These are phyloP conservation scores for Scenedesmus sp. DNA, from an alignment of 163 green algal genomes.

Conservation along the genomic window DNA sequence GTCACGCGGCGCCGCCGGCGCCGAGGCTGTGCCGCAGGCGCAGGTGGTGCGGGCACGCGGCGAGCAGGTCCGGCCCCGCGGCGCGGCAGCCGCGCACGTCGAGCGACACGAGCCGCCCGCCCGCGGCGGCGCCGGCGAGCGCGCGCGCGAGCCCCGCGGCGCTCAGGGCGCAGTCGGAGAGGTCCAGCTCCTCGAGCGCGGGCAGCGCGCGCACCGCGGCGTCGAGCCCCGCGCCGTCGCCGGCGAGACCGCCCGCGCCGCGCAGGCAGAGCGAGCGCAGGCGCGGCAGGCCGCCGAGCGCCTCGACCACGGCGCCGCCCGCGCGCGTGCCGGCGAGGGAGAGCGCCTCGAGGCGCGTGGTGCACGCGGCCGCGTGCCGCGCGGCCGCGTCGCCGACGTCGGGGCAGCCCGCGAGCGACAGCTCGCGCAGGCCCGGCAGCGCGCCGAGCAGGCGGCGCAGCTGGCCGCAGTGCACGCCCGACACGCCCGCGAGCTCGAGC, in stretches of 20 bases:
- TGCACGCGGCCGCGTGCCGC: not conserved
- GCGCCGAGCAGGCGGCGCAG: constrained; percentile 14
- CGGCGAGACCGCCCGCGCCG: constrained; percentile 7
- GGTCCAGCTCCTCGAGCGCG: constrained; percentile 27
- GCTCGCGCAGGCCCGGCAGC: constrained; percentile 15
- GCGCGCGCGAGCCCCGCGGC: not conserved
- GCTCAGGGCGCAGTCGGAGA: constrained; percentile 30
- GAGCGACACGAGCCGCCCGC: constrained; percentile 15
- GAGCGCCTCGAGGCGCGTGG: constrained; percentile 11
- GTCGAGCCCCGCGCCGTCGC: constrained; percentile 14
- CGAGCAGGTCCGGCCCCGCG: constrained; percentile 7
- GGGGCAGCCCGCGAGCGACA: constrained; percentile 14
- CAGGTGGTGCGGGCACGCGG: constrained; percentile 32
- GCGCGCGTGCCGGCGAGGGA: constrained; percentile 4
- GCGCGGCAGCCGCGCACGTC: constrained; percentile 35
- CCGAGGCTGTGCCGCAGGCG: constrained; percentile 27
- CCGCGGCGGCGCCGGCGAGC: not conserved
- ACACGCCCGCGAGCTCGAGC: constrained; percentile 13
- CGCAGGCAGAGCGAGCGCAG: constrained; percentile 12
- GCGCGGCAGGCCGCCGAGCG: constrained; percentile 1
- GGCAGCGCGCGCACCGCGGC: not conserved
- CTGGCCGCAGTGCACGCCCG: not conserved
- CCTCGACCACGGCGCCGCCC: not conserved
- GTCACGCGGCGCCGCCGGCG: too few relatives aligned
- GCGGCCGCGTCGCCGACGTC: constrained; percentile 3